Base-by-base conservation (phyloP, 2,329 filamentous ascomycete species). In the Fusarium succisae region DNA sequence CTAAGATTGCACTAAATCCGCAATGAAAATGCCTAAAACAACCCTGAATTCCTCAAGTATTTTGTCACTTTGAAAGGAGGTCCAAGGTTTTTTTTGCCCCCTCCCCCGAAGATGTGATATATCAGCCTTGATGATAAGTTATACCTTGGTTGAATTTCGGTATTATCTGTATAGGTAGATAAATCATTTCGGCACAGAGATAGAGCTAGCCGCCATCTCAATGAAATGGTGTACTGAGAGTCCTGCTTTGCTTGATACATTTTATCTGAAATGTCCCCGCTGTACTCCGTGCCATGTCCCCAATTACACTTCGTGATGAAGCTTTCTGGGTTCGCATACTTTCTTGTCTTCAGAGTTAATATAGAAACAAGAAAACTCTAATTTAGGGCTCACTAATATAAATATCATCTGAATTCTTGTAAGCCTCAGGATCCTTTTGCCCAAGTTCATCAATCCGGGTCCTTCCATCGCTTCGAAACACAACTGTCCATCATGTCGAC, bases 21-120 rank as follows among this genome's bases (percentile, higher is more conserved):
- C n/a, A 1, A 1, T 15, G 3, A 5, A 26, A 24, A 8, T 37
- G 12, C 6, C 12, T 20, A 1, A 20, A 20, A 6, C 4, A 22
- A 0, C 9, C 20, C 3, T 22, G 13, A 0, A 28, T 28, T 13
- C 0, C 22, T 9, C 6, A 6, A 22, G 0, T 15, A 14, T 37
- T 53, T 37, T 37, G 6, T 26, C 50, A 37, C 7, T 3, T 4
- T 0, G 1, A 22, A 20, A 12, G 9, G 6, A 53, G 3, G 5
- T 37, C 13, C n/a, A 1, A 11, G 4, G 13, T 12, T 6, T 26
- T 26, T 53, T 53, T 53, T 24, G 9, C 4, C 3, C 3, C 13
- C n/a, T 20, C 20, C 14, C 4, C 45, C 14, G 3, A 3, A 53
- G 32, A 37, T 17, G 10, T 12, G 5, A 53, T 53, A 22, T 9